Percentiles rank a stretch among this genome's conserved stretches.
These are phyloP conservation scores for Clarireedia paspali DNA, from an alignment of 2,329 filamentous ascomycete genomes.

Conservation along the genomic window DNA sequence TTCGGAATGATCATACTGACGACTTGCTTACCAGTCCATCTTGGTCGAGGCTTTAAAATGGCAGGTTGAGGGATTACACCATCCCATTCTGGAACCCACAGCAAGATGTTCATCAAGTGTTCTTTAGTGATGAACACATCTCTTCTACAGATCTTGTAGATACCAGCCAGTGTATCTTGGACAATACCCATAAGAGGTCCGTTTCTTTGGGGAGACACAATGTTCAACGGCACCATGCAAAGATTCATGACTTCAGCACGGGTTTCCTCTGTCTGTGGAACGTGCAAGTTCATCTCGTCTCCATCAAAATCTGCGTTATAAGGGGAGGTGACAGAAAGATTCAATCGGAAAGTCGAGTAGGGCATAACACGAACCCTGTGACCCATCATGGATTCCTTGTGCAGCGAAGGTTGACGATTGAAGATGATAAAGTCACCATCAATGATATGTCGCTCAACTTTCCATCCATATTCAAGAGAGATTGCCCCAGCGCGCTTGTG, in stretches of 20 bases:
- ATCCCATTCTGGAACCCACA: slow-evolving; percentile 98
- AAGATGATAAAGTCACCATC: slow-evolving; percentile 98
- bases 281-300: slow-evolving; percentile 99
- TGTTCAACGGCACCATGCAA: slow-evolving; percentile 96
- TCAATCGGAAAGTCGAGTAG: slow-evolving; percentile 96
- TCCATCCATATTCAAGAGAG: slow-evolving; percentile 91
- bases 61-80: slow-evolving; percentile 87
- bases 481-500: slow-evolving; percentile 80
- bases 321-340: slow-evolving; percentile 92
- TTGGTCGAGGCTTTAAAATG: slow-evolving; percentile 84
- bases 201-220: slow-evolving; percentile 96
- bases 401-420: slow-evolving; percentile 96
- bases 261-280: slow-evolving; percentile 94
- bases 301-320: slow-evolving; percentile 99
- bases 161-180: slow-evolving; percentile 91
- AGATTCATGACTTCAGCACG: slow-evolving; percentile 90
- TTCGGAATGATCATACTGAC: slow-evolving; percentile 86
- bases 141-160: slow-evolving; percentile 92
- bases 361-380: slow-evolving; percentile 97
- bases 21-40: slow-evolving; percentile 98
- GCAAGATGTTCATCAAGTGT: slow-evolving; percentile 90
- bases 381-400: slow-evolving; percentile 99
- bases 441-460: slow-evolving; percentile 93
- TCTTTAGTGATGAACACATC: slow-evolving; percentile 88
- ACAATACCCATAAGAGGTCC: slow-evolving; percentile 99